Evolutionary conservation across 139 green algal genomes (phyloP).

Genomic region (Micractinium conductrix): DNA sequence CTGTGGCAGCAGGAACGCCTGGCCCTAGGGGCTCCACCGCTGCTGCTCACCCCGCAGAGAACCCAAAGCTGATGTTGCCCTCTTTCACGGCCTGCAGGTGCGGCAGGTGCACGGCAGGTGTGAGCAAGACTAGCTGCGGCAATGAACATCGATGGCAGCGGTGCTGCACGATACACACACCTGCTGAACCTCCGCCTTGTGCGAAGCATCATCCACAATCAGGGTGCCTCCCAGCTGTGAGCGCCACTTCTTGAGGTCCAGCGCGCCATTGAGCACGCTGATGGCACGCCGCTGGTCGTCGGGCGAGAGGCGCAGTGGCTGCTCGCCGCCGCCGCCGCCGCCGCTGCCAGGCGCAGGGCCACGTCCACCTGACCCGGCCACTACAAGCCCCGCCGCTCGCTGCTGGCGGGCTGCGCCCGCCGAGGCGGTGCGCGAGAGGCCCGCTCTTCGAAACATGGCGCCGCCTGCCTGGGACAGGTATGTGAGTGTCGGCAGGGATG

Average conservation of each 20-base stretch:
- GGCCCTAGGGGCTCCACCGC: not conserved
- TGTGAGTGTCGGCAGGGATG: too few species aligned
- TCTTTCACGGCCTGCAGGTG: constrained; percentile 9
- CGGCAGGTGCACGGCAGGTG: not conserved
- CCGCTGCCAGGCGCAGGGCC: too few species aligned
- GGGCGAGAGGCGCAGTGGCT: not conserved
- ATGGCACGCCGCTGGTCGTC: not conserved
- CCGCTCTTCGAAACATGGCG: too few species aligned
- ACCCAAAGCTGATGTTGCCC: constrained; percentile 45
- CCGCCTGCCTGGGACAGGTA: too few species aligned
- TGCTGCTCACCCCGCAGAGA: not conserved
- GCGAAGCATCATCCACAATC: constrained; percentile 25
- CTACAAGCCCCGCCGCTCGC: too few species aligned
- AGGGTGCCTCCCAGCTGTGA: constrained; percentile 26
- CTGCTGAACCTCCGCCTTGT: constrained; percentile 26
- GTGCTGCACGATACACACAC: not conserved
- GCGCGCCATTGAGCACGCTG: not conserved
- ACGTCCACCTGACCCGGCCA: too few species aligned
- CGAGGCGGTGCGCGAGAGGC: too few species aligned
- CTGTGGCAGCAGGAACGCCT: not conserved
- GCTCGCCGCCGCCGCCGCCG: not conserved
- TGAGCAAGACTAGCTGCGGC: not conserved
- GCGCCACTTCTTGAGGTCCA: not conserved
- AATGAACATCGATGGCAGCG: not conserved
- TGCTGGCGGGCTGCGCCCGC: too few species aligned